Base-by-base conservation (phyloP, 1,139 yeast genomes). In the Pichia inconspicua region DNA sequence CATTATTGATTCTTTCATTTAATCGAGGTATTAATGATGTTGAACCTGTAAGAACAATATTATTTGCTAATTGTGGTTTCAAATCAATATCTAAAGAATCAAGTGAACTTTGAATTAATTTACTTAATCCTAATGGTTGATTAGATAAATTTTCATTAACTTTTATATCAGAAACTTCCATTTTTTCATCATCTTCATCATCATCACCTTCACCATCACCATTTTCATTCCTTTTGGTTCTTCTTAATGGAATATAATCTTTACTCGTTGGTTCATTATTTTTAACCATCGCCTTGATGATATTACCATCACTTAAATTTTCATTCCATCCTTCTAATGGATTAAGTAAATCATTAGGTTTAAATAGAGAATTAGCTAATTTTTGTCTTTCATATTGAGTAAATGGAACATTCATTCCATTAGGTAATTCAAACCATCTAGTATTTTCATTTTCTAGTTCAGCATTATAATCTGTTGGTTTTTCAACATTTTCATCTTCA, bases 31-130 rank as follows among this genome's bases (percentile, higher is more conserved):
- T 72, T 51, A 89, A 72, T 7, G 96, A 83, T 0, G 86, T 73
- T 1, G 97, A 92, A 14, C 99, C 99, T 0, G 96, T 89, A 34
- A 92, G 74, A 32, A 94, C 87, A 49, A 94, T 84, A 61, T 92
- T 92, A 66, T 90, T 94, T 1, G 97, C 96, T 36, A 90, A 73
- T 46, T 89, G 84, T 1, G 97, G 87, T 49, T 97, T 75, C 53
- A 90, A 74, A 67, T 92, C 99, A 30, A 90, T 92, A 65, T 92
- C 98, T 34, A 82, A 76, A 25, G 76, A 70, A 30, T 79, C 80
- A 58, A 92, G 72, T 5, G 90, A 78, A 46, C 82, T 80, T 31
- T 85, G 74, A 31, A 89, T 78, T 53, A 92, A 70, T 53, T 80
- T 83, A 0, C 88, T 76, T 19, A 90, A 42, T 2, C 65, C 65